phyloP scores from a whole-genome alignment of 2,329 filamentous ascomycete species.

The Neoarthrinium moseri region DNA sequence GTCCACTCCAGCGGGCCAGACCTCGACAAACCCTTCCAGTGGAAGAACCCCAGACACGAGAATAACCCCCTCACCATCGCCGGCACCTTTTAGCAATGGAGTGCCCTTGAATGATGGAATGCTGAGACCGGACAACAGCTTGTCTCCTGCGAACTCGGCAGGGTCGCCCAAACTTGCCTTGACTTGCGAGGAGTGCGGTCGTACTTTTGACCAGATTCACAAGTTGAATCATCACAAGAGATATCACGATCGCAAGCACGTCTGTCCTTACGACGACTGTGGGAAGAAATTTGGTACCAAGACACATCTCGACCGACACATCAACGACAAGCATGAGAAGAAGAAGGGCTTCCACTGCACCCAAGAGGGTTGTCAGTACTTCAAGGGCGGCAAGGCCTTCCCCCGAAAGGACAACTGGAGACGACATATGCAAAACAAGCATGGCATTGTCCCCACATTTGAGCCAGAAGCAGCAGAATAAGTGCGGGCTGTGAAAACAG shows the following conservation, averaged over 20 bases:
- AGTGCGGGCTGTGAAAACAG: too few relatives aligned
- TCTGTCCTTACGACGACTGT: constrained; percentile 42
- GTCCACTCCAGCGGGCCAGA: constrained; percentile 9
- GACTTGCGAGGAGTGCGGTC: constrained; percentile 41
- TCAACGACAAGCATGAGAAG: constrained; percentile 62
- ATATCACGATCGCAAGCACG: constrained; percentile 57
- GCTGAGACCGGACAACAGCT: constrained; percentile 21
- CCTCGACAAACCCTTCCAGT: constrained; percentile 19
- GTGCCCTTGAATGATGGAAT: too few relatives aligned
- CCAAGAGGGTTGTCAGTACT: constrained; percentile 53
- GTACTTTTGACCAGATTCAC: constrained; percentile 55
- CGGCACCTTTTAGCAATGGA: constrained; percentile 19
- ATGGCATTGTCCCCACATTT: constrained; percentile 26
- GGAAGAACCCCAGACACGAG: constrained; percentile 30
- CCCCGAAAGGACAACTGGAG: constrained; percentile 64
- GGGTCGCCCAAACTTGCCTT: constrained; percentile 12
- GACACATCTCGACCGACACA: constrained; percentile 60
- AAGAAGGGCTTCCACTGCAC: constrained; percentile 60
- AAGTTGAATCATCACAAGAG: constrained; percentile 62
- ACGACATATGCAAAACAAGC: constrained; percentile 61
- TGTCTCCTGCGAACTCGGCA: constrained; percentile 22
- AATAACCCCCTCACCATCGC: constrained; percentile 28
- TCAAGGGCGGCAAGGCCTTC: constrained; percentile 58
- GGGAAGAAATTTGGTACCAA: constrained; percentile 60
- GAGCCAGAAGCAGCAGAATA: constrained; percentile 6